Base-by-base conservation (phyloP, 176 grass and related monocot species). In the Eragrostis curvula region DNA sequence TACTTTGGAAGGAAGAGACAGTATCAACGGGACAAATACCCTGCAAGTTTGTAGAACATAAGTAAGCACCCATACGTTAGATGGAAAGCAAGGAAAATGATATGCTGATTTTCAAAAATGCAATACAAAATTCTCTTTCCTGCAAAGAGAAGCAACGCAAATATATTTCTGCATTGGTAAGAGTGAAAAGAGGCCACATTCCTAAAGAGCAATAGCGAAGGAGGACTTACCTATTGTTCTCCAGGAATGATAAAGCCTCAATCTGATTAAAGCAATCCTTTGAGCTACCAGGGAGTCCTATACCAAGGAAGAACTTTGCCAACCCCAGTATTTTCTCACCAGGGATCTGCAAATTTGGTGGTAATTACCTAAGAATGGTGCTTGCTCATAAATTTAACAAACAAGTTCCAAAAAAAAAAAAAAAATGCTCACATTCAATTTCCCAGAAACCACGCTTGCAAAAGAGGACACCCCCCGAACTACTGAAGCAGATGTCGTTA, bases 221-320 rank as follows among this genome's bases (percentile, higher is more conserved):
- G 30, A 66, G 59, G 68, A 71, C 85, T 85, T 91, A 78, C 97
- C 85, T 92, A 69, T 99, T 99, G 87, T 87, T 90, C 70, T 99
- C 91, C 77, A 99, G 76, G 77, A 87, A 82, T 10, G 91, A 93
- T 42, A 99, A 76, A 23, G 93, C 90, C 63, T 92, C 89, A 44
- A 99, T 96, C 87, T 99, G 97, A 85, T 99, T 88, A 90, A 94
- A 92, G 60, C 85, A 91, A 73, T 93, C 91, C 78, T 85, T 92
- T 73, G 88, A 17, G 52, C 84, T 97, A 66, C 97, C 89, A 85
- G 97, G 97, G 66, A 96, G 77, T 44, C 97, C 97, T 20, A 94
- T 92, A 65, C 89, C 90, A 46, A 99, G 97, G 80, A 99, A 96
- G 69, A 99, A 96, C 64, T 92, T 99, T 12, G 91, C 89, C 81